These are phyloP conservation scores for Periconia macrospinosa DNA, from an alignment of 2,329 filamentous ascomycete genomes.

Conservation along the genomic window DNA sequence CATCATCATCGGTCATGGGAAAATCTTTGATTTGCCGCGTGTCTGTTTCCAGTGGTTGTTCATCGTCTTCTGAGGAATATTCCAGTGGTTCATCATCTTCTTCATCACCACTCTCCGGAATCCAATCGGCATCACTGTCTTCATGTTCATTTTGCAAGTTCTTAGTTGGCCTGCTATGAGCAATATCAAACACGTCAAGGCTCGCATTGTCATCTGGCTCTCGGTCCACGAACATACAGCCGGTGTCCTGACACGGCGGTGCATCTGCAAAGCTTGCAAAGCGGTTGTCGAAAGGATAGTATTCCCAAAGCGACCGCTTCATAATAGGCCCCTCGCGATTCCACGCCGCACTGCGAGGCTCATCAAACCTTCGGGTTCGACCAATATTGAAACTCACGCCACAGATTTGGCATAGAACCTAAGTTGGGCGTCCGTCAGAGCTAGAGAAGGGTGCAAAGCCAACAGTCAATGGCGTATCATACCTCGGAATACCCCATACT, in stretches of 20 bases:
- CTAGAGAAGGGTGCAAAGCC: too few relatives aligned
- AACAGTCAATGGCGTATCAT: too few relatives aligned
- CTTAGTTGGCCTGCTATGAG: not conserved
- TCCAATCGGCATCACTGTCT: not conserved
- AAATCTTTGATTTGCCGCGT: not conserved
- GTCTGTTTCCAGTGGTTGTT: not conserved
- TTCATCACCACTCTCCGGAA: not conserved
- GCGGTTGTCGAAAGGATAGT: not conserved
- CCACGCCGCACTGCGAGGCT: constrained; percentile 9
- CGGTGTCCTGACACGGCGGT: constrained; percentile 2
- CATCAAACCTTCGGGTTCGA: constrained; percentile 2
- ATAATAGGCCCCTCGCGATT: not conserved
- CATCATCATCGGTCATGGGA: not conserved
- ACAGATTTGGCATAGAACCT: constrained; percentile 6
- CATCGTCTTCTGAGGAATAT: constrained; percentile 2
- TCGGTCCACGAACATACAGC: constrained; percentile 3
- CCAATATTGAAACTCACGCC: constrained; percentile 11
- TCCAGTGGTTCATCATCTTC: constrained; percentile 2
- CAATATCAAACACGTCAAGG: not conserved
- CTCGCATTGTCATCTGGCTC: not conserved
- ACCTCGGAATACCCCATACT: not conserved
- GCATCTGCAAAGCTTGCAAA: not conserved
- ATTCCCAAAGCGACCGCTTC: not conserved
- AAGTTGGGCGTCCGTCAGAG: not conserved
- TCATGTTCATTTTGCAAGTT: not conserved